Percentiles rank a stretch among this genome's conserved stretches.
phyloP scores from a whole-genome alignment of 108 stramenopile species.

The Mediolabrus comicus region DNA sequence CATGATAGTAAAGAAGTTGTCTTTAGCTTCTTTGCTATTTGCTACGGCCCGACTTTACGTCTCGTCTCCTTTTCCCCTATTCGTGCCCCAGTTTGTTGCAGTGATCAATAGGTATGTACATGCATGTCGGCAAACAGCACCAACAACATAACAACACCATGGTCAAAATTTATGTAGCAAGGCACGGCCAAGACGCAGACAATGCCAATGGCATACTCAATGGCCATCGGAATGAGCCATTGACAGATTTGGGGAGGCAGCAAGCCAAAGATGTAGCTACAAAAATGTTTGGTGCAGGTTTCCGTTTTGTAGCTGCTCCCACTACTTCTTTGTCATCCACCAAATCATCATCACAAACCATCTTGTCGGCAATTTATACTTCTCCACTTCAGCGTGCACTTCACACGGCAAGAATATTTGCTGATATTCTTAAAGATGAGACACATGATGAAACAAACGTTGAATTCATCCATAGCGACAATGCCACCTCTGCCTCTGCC shows the following conservation, averaged over 20 bases:
- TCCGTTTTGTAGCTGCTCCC: slow-evolving; percentile 3
- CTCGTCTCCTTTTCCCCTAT: no score
- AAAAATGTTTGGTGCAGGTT: slow-evolving; percentile 34
- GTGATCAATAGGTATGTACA: no score
- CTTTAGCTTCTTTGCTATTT: no score
- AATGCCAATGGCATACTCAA: slow-evolving; percentile 56
- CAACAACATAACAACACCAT: background rate
- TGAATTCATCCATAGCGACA: no score
- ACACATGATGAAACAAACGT: slow-evolving; percentile 5
- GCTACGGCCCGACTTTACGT: no score
- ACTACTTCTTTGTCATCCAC: no score
- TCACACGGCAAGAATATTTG: slow-evolving; percentile 50
- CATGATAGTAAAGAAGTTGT: no score
- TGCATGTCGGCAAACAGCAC: no score
- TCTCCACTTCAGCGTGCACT: slow-evolving; percentile 48
- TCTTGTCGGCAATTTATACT: slow-evolving; percentile 43
- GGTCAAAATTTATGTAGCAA: slow-evolving; percentile 49
- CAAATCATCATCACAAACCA: no score
- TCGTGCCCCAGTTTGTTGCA: no score
- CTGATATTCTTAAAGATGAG: slow-evolving; percentile 5
- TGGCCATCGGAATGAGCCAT: slow-evolving; percentile 46
- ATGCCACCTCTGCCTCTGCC: no score
- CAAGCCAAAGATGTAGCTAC: slow-evolving; percentile 46
- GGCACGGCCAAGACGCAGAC: slow-evolving; percentile 57
- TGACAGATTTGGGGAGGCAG: slow-evolving; percentile 35